These are phyloP conservation scores for Sporisorium sorghi DNA, from an alignment of 1,284 basidiomycete genomes.

Conservation along the genomic window DNA sequence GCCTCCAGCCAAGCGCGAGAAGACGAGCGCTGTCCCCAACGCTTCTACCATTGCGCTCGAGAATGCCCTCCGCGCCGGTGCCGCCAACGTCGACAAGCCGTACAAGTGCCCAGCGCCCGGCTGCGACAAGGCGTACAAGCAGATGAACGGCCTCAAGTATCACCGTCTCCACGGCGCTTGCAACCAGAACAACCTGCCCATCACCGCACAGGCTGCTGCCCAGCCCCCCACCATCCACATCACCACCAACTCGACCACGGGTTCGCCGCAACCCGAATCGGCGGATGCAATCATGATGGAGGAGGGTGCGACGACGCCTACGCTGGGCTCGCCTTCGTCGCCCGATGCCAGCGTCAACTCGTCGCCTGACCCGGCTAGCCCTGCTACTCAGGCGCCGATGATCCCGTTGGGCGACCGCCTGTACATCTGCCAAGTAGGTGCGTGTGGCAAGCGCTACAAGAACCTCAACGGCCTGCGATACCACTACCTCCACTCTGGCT, in stretches of 20 bases:
- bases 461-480: conserved; percentile 78
- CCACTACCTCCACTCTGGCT: conserved; percentile 95
- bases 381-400: conserved; percentile 31
- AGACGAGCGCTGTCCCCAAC: conserved; percentile 43
- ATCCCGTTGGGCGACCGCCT: conserved; percentile 46
- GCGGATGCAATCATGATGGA: conserved; percentile 43
- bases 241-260: conserved; percentile 38
- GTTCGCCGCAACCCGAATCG: conserved; percentile 46
- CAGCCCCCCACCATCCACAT: conserved; percentile 49
- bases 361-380: conserved; percentile 42
- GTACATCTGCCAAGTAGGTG: conserved; percentile 69
- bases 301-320: conserved; percentile 23
- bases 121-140: conserved; percentile 98
- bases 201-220: conserved; percentile 44
- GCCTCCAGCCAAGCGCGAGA: conserved; percentile 64
- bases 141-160: conserved; percentile 95
- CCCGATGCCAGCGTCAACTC: conserved; percentile 29
- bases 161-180: conserved; percentile 94
- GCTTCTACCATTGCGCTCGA: conserved; percentile 38
- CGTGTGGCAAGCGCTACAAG: conserved; percentile 91
- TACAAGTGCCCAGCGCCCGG: conserved; percentile 96
- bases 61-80: conserved; percentile 36
- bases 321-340: conserved; percentile 33
- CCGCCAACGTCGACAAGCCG: conserved; percentile 76
- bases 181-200: conserved; percentile 67